Percentiles rank a stretch among this genome's conserved stretches.
These are phyloP conservation scores for Dacryopinax spathularia DNA, from an alignment of 768 basidiomycete genomes.

Conservation along the genomic window DNA sequence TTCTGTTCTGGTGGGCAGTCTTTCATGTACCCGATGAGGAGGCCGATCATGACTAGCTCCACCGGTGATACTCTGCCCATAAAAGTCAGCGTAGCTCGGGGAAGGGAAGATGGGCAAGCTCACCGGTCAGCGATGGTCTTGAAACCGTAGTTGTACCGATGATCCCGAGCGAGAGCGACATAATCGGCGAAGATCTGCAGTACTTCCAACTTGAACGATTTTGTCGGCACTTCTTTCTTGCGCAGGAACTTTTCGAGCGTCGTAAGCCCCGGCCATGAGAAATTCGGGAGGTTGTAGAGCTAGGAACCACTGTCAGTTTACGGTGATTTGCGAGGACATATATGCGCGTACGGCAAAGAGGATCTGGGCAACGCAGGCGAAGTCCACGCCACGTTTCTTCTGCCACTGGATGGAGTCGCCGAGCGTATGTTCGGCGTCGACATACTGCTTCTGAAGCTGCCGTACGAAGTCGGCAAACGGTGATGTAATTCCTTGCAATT, in stretches of 20 bases:
- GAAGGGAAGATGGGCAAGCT: no score
- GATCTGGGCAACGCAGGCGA: conserved; percentile 57
- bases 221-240: neutral
- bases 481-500: conserved; percentile 62
- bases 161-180: neutral
- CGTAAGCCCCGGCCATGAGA: conserved; percentile 11
- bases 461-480: conserved; percentile 55
- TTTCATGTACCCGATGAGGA: neutral
- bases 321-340: conserved; percentile 5
- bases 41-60: neutral
- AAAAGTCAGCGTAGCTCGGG: no score
- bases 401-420: conserved; percentile 45
- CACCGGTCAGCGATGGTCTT: neutral
- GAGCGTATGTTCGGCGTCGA: conserved; percentile 47
- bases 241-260: conserved; percentile 8
- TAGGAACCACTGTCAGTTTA: neutral
- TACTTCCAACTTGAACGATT: neutral
- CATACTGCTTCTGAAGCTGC: conserved; percentile 41
- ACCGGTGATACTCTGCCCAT: neutral
- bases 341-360: conserved; percentile 25
- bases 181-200: neutral
- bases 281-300: conserved; percentile 6
- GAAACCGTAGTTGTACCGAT: conserved; percentile 10
- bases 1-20: conserved; percentile 30
- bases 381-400: conserved; percentile 55